A percentile compares a stretch with the other conserved stretches of the same genome.
Evolutionary conservation across 2,329 filamentous ascomycete genomes (phyloP).

Genomic region (Colletotrichum coccodes): DNA sequence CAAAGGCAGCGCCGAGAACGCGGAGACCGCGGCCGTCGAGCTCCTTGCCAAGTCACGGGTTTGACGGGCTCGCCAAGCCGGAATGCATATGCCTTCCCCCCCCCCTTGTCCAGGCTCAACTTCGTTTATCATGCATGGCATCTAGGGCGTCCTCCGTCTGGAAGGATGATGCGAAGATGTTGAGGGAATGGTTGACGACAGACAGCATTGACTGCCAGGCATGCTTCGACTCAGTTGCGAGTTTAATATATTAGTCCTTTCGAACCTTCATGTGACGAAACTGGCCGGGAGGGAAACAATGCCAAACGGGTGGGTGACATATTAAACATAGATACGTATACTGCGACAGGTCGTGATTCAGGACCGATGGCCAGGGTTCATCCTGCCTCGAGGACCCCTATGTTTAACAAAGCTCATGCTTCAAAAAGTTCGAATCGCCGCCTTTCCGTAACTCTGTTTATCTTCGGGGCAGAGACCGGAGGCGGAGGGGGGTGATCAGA

Average conservation of each 20-base stretch:
- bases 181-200: background rate
- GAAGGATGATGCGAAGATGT: background rate
- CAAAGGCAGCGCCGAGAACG: background rate
- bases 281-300: background rate
- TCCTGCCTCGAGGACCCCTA: slow-evolving; percentile 20
- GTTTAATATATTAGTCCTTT: background rate
- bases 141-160: background rate
- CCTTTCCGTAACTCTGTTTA: slow-evolving; percentile 4
- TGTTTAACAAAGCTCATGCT: slow-evolving; percentile 2
- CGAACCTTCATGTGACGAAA: background rate
- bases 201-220: background rate
- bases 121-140: background rate
- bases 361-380: background rate
- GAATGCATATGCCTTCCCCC: background rate
- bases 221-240: background rate
- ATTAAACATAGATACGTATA: background rate
- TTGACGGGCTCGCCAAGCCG: background rate
- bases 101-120: background rate
- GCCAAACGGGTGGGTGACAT: background rate
- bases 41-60: background rate
- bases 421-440: background rate
- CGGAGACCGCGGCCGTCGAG: background rate
- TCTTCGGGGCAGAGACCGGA: background rate
- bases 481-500: background rate
- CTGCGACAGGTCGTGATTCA: background rate